Evolutionary conservation across 179 eudicot genomes (phyloP).

Genomic region (Patellifolia procumbens): DNA sequence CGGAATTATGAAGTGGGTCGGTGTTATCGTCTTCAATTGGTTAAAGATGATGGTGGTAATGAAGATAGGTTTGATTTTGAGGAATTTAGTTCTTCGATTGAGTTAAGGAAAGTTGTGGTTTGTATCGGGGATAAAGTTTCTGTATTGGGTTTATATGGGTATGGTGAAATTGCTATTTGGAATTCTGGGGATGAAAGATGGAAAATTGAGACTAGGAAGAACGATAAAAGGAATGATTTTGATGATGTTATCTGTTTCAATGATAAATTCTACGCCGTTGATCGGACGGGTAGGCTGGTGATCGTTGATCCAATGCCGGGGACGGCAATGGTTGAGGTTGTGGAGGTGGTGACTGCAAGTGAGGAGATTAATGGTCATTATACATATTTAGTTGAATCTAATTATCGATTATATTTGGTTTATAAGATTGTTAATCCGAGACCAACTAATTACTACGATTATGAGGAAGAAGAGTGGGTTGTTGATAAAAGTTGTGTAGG

Average conservation of each 20-base stretch:
- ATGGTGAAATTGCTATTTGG: slow-evolving; percentile 18
- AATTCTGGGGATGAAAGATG: slow-evolving; percentile 21
- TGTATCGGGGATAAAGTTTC: not conserved
- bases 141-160: slow-evolving; percentile 21
- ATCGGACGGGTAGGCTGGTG: slow-evolving; percentile 16
- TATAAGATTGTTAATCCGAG: slow-evolving; percentile 14
- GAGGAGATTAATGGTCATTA: not conserved
- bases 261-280: slow-evolving; percentile 27
- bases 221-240: slow-evolving; percentile 1
- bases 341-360: slow-evolving; percentile 2
- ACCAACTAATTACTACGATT: slow-evolving; percentile 19
- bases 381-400: slow-evolving; percentile 24
- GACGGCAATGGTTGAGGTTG: slow-evolving; percentile 10
- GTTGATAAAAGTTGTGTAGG: slow-evolving; percentile 24
- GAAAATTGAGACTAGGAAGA: slow-evolving; percentile 18
- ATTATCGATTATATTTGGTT: slow-evolving; percentile 23
- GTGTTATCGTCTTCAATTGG: slow-evolving; percentile 17
- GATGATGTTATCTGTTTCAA: slow-evolving; percentile 30
- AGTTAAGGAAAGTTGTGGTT: slow-evolving; percentile 22
- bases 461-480: slow-evolving; percentile 28
- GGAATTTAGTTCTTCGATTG: slow-evolving; percentile 22
- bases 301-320: not conserved
- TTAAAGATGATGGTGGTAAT: not conserved
- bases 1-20: slow-evolving; percentile 29
- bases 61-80: slow-evolving; percentile 20